Evolutionary conservation across 2,329 filamentous ascomycete genomes (phyloP).

Genomic region (Phoma sp.): DNA sequence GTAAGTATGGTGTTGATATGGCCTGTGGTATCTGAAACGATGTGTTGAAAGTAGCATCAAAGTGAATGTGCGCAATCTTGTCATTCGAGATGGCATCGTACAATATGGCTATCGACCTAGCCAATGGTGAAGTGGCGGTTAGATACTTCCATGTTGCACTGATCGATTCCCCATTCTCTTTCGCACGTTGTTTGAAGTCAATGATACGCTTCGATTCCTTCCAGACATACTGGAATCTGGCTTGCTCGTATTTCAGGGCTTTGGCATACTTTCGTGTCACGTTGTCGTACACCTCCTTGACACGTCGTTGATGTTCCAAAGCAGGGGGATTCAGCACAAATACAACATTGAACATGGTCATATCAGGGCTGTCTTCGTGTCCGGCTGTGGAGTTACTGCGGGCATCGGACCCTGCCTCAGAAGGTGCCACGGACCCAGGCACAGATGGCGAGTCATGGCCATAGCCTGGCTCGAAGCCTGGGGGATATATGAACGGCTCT

Average conservation of each 20-base stretch:
- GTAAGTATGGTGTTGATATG: slow-evolving; percentile 74
- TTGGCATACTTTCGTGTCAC: slow-evolving; percentile 93
- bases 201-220: slow-evolving; percentile 86
- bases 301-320: slow-evolving; percentile 72
- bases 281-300: slow-evolving; percentile 85
- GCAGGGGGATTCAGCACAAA: slow-evolving; percentile 85
- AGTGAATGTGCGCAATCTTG: slow-evolving; percentile 82
- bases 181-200: slow-evolving; percentile 79
- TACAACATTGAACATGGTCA: slow-evolving; percentile 98
- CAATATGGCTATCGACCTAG: slow-evolving; percentile 80
- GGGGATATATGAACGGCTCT: slow-evolving; percentile 43
- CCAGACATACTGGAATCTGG: slow-evolving; percentile 88
- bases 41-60: slow-evolving; percentile 68
- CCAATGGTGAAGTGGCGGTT: slow-evolving; percentile 75
- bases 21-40: slow-evolving; percentile 68
- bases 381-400: slow-evolving; percentile 48
- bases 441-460: slow-evolving; percentile 46
- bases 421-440: slow-evolving; percentile 37
- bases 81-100: slow-evolving; percentile 83
- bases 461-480: slow-evolving; percentile 50
- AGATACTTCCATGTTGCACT: slow-evolving; percentile 73
- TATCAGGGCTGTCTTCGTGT: slow-evolving; percentile 65
- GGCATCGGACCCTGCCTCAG: slow-evolving; percentile 49
- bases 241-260: slow-evolving; percentile 90
- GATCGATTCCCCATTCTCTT: slow-evolving; percentile 71